Base-by-base conservation (phyloP, 1,284 basidiomycete species). In the Tilletiaria anomala region DNA sequence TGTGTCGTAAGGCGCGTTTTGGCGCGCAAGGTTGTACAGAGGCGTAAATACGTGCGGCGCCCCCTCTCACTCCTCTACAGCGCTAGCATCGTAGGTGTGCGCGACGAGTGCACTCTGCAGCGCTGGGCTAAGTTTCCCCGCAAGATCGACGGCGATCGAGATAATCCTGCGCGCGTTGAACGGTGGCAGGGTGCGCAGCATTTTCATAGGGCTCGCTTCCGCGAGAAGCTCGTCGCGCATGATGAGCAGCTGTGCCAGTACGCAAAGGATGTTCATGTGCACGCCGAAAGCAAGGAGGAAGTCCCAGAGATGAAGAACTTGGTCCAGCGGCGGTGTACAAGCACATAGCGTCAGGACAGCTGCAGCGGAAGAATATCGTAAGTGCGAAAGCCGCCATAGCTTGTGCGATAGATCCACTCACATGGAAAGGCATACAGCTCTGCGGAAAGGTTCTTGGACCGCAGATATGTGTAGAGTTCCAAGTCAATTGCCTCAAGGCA, bases 351-450 rank as follows among this genome's bases (percentile, higher is more conserved):
- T 97, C 48, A 97, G 74, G 18, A 96, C 78, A 42, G 89, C 86
- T 91, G 50, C 20, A 29, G 19, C 42, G 6, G 17, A 43, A 6
- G 38, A 40, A 19, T 29, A 41, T 21, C 22, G 21, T 20, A 24
- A 19, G 17, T 15, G n/a, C 5, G 22, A 21, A n/a, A 16, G 14
- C 18, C 22, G n/a, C 3, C 82, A 45, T 57, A 88, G 87, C 91
- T 36, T 91, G 85, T 60, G 96, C 96, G 1, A 89, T 91, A 67
- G 94, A 96, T 29, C 26, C 8, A 29, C 82, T 45, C 57, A 88
- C 87, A 93, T 35, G 91, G 85, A 60, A 97, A 96, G 1, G 89
- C 91, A 67, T 96, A 96, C 24, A 97, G 78, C 65, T 96, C 88
- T 4, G 91, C 91, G n/a, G 80, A 82, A n/a, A 97, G 76, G 51